Base-by-base conservation (phyloP, 73 alveolate species). In the Urostyla sp. region DNA sequence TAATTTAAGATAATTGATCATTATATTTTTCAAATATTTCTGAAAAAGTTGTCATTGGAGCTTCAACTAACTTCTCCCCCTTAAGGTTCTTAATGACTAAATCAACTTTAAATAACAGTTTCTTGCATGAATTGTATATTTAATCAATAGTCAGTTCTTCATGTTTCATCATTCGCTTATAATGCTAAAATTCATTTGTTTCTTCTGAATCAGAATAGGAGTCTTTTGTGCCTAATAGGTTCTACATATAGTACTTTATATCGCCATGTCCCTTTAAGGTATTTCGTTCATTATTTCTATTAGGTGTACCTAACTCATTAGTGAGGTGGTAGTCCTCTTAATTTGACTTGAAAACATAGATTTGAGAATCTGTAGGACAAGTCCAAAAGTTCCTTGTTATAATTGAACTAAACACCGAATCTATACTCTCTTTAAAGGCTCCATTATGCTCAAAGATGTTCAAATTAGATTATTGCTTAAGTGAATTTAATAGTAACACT, bases 131-230 rank as follows among this genome's bases (percentile, higher is more conserved):
- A 49, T 45, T 31, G 30, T 69, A 69, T 10, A 69, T 48, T 27
- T 69, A 49, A n/a, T 49, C 24, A 46, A 54, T 54, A 20, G 57
- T 59, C n/a, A n/a, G n/a, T n/a, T n/a, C n/a, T n/a, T n/a, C n/a
- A 40, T 40, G 15, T 16, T 16, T 40, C 52, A 10, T 40, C 16
- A 10, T 40, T 40, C 52, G 10, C 52, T 16, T 40, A 10, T 10
- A 11, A 16, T 11, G 15, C 20, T 40, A 10, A 11, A 11, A 34
- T 5, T 69, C 83, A 48, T 51, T 49, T 27, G 55, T 8, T 3
- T 69, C 83, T 54, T 69, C 83, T 6, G 83, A 48, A 49, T 69
- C 83, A 3, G 83, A 69, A 27, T 69, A 69, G 16, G 83, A 69
- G 34, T 69, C 83, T 36, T 69, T 69, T 3, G 83, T 69, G 13